Evolutionary conservation across 176 grass and related monocot species (phyloP), one percentile per base, ranked within the genome.

Genomic region (Oryza brachyantha): DNA sequence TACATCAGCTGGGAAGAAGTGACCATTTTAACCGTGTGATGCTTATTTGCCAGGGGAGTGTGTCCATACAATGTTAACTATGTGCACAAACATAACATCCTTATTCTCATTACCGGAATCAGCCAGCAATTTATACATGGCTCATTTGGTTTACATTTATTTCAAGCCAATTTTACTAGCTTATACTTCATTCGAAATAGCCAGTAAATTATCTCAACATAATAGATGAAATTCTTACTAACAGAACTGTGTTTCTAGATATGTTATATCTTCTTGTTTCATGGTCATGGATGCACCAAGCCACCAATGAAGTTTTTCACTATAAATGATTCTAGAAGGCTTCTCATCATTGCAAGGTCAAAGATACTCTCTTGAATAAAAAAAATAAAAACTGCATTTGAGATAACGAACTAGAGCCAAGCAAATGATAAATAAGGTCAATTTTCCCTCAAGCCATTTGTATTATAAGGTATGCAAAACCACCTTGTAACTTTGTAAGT

Each of bases 391-490:
- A 78, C 39, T 37, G 3, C 39, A 36, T 21, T 38, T 29, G 8
- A 84, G 38, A 29, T 62, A 71, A 52, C 40, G 29, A 85, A 66
- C 31, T 85, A 55, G 17, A 78, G 66, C 21, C 26, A 76, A 65
- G 11, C 43, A 37, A 54, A 26, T 39, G 32, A 10, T 74, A 58
- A 24, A 28, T 5, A 8, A 25, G 11, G 32, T 16, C 32, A 35
- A 4, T 74, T 1, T 37, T 55, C 1, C 12, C n/a, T 27, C n/a
- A 74, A 66, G 2, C 16, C 28, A 38, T 37, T 58, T 58, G 29
- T 29, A 83, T 75, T 8, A 26, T 26, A 83, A 75, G 24, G 28
- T 39, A 17, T 40, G 55, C 9, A 48, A 81, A 73, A 63, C 37
- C 68, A 81, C 57, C 68, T 63, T 73, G 55, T 72, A 19, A 81